These are phyloP conservation scores for Luffa aegyptiaca DNA, from an alignment of 306 rosid genomes.

Conservation along the genomic window DNA sequence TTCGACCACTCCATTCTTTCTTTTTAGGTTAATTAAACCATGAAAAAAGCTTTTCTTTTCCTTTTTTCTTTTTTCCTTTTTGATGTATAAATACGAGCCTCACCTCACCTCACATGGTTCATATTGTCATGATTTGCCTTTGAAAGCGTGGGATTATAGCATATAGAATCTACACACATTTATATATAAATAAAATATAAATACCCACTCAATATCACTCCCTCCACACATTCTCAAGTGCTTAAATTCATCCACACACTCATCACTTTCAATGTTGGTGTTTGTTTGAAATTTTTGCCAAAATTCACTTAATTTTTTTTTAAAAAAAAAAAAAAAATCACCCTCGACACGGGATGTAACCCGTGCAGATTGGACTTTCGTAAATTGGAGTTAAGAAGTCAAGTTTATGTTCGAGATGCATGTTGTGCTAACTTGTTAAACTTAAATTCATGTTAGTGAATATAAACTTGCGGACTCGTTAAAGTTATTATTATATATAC, in stretches of 20 bases:
- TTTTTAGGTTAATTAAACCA: constrained; percentile 7
- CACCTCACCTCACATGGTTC: neutral
- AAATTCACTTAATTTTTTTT: neutral
- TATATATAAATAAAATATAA: neutral
- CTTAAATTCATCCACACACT: neutral
- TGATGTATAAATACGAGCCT: neutral
- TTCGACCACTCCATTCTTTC: neutral
- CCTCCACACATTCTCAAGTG: neutral
- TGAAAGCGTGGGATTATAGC: neutral
- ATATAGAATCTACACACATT: neutral
- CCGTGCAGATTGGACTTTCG: too few species aligned
- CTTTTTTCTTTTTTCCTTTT: neutral
- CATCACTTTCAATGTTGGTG: neutral
- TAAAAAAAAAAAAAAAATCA: too few species aligned
- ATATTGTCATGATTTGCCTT: neutral
- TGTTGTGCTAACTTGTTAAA: too few species aligned
- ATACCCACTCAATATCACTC: neutral
- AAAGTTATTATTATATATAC: too few species aligned
- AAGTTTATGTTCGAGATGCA: too few species aligned
- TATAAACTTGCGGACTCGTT: too few species aligned
- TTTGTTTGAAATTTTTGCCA: neutral
- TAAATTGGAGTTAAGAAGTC: too few species aligned
- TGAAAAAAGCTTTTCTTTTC: neutral
- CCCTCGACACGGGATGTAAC: too few species aligned
- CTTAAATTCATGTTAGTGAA: too few species aligned